Base-by-base conservation (phyloP, 78 protist genomes). In the Salpingoeca rosetta region DNA sequence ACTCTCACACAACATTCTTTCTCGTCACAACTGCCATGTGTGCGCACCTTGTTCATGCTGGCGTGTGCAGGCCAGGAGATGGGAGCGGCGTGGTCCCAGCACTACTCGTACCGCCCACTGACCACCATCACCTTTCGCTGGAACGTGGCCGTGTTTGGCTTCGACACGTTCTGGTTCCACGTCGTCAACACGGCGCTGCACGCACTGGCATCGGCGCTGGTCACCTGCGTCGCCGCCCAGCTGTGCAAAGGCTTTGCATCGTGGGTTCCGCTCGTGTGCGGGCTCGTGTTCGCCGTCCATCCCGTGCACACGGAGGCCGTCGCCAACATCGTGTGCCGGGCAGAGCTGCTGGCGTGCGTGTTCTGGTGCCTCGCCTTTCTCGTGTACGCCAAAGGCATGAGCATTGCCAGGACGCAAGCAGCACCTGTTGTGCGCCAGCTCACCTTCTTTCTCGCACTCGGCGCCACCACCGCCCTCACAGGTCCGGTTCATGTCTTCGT, bases 261-360 rank as follows among this genome's bases (percentile, higher is more conserved):
- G n/a, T n/a, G n/a, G n/a, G n/a, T n/a, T n/a, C n/a, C n/a, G n/a
- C n/a, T 26, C 76, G 22, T 27, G 37, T 10, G 7, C 24, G 76
- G 36, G 37, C 76, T 42, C 25, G 25, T 76, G 26, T 86, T 86
- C 22, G 88, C 88, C 24, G 31, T 38, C 10, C 88, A 86, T 26
- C 88, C 88, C 1, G 51, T 86, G 1, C 88, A 86, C 45, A 0
- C 38, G 38, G 88, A 86, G 84, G 88, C 88, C 3, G 88, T 86
- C 57, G 35, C 81, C 37, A 57, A 65, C 51, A 28, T 80, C 37
- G 88, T 86, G 22, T 83, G 88, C 78, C 84, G 88, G 10, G 84
- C 88, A 0, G 88, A 86, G 75, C 38, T 65, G 81, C 84, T 86
- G n/a, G 22, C 76, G 22, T 7, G 65, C 65, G 17, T 51, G 7